phyloP scores from a whole-genome alignment of 805 yeast genomes.

The Candida loeiensis region DNA sequence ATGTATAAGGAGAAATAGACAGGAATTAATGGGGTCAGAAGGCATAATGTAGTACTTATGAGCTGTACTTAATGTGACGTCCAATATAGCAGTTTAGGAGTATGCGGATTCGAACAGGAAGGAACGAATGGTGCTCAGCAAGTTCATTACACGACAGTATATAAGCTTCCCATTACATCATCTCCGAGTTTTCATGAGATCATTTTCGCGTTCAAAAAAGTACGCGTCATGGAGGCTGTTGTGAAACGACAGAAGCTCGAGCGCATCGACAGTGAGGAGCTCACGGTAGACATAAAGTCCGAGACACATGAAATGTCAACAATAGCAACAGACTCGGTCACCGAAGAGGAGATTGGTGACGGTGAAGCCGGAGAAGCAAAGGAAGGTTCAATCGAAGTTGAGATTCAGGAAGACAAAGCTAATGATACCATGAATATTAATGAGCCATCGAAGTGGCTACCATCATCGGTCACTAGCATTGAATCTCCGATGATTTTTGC shows the following conservation, averaged over 20 bases:
- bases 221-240: constrained; percentile 1
- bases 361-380: not conserved
- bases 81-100: too few species aligned
- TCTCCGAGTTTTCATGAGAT: not conserved
- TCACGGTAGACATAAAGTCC: not conserved
- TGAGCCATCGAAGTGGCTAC: too few species aligned
- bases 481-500: constrained; percentile 24
- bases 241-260: not conserved
- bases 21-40: too few species aligned
- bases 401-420: not conserved
- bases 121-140: too few species aligned
- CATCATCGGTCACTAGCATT: constrained; percentile 31
- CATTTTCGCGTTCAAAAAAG: not conserved
- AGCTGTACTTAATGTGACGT: too few species aligned
- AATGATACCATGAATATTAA: too few species aligned
- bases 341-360: not conserved
- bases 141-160: too few species aligned
- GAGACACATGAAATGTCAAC: not conserved
- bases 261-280: not conserved
- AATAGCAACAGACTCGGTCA: not conserved
- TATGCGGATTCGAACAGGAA: too few species aligned
- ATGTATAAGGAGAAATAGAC: too few species aligned
- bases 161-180: too few species aligned
- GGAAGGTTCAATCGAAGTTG: not conserved
- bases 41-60: too few species aligned